A percentile compares a stretch with the other conserved stretches of the same genome.
Conservation (phyloP, 441 rosid species). For the Syzygium malaccense region DNA sequence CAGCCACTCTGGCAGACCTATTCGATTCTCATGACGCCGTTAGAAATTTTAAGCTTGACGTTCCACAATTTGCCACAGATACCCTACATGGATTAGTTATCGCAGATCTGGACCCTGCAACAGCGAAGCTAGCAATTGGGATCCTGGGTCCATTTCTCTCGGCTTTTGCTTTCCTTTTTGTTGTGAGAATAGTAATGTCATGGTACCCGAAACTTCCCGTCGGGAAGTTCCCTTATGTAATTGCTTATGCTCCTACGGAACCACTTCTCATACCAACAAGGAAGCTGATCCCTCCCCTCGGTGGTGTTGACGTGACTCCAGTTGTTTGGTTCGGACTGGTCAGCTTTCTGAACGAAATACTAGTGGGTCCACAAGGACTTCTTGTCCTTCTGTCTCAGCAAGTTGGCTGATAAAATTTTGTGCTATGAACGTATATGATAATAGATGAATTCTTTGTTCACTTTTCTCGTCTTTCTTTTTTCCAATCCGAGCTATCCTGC, state of each 20-base stretch:
- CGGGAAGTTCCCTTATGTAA: constrained; percentile 71
- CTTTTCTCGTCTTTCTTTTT: background rate
- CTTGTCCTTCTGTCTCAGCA: constrained; percentile 62
- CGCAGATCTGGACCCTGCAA: constrained; percentile 70
- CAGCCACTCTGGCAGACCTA: background rate
- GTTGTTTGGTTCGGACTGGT: constrained; percentile 82
- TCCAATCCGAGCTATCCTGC: background rate
- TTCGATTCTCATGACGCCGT: background rate
- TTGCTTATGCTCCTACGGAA: constrained; percentile 91
- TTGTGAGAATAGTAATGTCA: constrained; percentile 81
- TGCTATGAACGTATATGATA: background rate
- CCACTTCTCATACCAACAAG: constrained; percentile 67
- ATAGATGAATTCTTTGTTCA: background rate
- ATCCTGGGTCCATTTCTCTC: constrained; percentile 69
- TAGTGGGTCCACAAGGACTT: constrained; percentile 90
- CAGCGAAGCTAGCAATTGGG: constrained; percentile 64
- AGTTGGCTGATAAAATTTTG: constrained; percentile 9
- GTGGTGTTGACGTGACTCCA: constrained; percentile 88
- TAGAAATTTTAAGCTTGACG: background rate
- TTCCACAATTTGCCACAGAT: background rate
- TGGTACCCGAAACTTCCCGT: constrained; percentile 96
- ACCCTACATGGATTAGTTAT: constrained; percentile 20
- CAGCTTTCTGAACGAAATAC: constrained; percentile 82
- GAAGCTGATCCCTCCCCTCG: constrained; percentile 85
- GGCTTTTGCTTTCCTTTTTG: constrained; percentile 62